These are phyloP conservation scores for Eremothecium cymbalariae DNA, from an alignment of 1,139 yeast genomes.

Conservation along the genomic window DNA sequence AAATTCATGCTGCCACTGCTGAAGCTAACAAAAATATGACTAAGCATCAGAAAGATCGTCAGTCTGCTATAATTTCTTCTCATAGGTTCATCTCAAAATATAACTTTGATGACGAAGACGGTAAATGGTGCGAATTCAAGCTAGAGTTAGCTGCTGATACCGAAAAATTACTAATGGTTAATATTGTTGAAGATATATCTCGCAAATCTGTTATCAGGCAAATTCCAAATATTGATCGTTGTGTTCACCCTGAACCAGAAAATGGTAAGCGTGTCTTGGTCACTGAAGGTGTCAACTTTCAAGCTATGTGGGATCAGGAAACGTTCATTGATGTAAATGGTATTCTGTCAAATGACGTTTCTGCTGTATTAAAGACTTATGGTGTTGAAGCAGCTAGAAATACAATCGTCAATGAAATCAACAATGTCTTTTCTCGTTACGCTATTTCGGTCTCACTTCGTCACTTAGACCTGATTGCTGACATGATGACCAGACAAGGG, in stretches of 20 bases:
- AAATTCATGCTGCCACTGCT: conserved; percentile 22
- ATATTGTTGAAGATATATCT: conserved; percentile 88
- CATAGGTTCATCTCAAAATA: conserved; percentile 69
- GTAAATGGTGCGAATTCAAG: conserved; percentile 90
- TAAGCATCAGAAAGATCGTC: conserved; percentile 71
- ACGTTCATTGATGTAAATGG: conserved; percentile 83
- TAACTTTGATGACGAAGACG: conserved; percentile 81
- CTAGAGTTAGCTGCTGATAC: conserved; percentile 78
- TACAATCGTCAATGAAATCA: conserved; percentile 92
- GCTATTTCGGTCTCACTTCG: conserved; percentile 91
- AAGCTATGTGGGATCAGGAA: conserved; percentile 97
- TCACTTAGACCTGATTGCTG: conserved; percentile 94
- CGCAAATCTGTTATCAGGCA: conserved; percentile 89
- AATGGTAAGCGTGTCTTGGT: conserved; percentile 67
- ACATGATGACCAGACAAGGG: conserved; percentile 99
- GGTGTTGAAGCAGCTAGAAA: conserved; percentile 99
- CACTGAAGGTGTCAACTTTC: conserved; percentile 97
- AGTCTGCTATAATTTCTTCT: conserved; percentile 65
- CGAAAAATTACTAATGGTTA: conserved; percentile 94
- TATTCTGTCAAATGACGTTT: conserved; percentile 85
- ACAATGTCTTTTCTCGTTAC: conserved; percentile 91
- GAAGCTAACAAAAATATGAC: conserved; percentile 37
- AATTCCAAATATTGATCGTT: conserved; percentile 84
- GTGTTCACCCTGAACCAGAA: conserved; percentile 74
- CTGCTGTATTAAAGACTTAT: conserved; percentile 81